phyloP scores from a whole-genome alignment of 768 basidiomycete genomes.

The Boletus vermiculosoides region DNA sequence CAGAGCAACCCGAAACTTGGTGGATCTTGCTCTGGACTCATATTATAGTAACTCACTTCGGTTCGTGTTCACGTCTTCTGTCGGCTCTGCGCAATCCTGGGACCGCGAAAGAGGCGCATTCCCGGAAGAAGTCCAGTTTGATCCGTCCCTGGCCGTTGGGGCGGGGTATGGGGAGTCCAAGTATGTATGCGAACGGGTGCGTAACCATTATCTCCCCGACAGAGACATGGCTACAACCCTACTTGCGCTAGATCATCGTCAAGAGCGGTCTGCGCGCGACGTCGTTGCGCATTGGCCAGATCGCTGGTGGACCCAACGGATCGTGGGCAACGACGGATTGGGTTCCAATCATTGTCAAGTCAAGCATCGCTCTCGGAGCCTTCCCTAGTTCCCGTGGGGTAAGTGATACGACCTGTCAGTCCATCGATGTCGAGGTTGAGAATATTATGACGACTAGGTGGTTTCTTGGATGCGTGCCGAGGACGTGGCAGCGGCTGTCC shows the following conservation, averaged over 20 bases:
- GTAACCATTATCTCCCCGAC: conserved; percentile 16
- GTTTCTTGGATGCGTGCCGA: conserved; percentile 40
- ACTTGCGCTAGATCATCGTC: conserved; percentile 21
- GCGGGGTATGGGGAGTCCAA: conserved; percentile 38
- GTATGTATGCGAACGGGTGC: conserved; percentile 37
- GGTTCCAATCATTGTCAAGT: conserved; percentile 37
- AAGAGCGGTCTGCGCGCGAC: conserved; percentile 25
- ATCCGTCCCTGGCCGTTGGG: conserved; percentile 30
- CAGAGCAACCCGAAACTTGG: conserved; percentile 31
- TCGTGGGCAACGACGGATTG: conserved; percentile 37
- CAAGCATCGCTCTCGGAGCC: conserved; percentile 28
- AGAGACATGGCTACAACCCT: too few relatives aligned
- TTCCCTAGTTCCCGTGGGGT: conserved; percentile 34
- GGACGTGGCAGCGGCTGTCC: conserved; percentile 32
- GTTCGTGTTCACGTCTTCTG: conserved; percentile 29
- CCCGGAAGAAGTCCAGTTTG: conserved; percentile 35
- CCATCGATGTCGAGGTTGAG: neutral
- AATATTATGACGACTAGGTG: conserved; percentile 2
- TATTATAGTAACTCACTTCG: conserved; percentile 8
- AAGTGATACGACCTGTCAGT: conserved; percentile 15
- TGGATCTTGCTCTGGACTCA: conserved; percentile 36
- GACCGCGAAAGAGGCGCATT: conserved; percentile 13
- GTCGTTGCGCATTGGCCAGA: conserved; percentile 34
- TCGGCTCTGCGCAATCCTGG: conserved; percentile 23
- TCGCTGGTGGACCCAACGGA: conserved; percentile 34